phyloP scores from a whole-genome alignment of 257 asterid species.

The Solanum etuberosum region DNA sequence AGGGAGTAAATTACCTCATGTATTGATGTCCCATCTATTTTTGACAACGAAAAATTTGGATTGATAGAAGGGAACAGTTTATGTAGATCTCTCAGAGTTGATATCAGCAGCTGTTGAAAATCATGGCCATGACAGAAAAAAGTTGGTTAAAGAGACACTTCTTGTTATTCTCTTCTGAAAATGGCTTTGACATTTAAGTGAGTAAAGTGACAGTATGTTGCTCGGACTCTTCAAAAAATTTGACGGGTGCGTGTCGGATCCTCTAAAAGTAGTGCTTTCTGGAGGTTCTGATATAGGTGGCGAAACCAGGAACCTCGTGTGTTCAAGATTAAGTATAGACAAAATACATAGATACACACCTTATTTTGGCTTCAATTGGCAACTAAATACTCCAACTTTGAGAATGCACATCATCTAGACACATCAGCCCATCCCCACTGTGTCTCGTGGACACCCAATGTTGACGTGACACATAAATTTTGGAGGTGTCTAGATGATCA shows the following conservation, averaged over 20 bases:
- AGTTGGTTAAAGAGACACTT: neutral
- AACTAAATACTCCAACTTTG: neutral
- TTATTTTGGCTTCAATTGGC: neutral
- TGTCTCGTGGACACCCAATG: neutral
- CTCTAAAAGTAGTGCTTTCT: neutral
- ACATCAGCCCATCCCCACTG: neutral
- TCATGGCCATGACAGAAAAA: neutral
- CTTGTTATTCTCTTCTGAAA: neutral
- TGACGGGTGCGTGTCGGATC: neutral
- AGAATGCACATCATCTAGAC: neutral
- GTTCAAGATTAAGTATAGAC: neutral
- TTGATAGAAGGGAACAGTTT: constrained; percentile 35
- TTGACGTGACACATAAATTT: neutral
- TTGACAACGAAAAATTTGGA: constrained; percentile 21
- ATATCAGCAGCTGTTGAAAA: constrained; percentile 45
- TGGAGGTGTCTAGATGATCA: neutral
- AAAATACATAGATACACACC: neutral
- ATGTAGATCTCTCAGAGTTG: constrained; percentile 60
- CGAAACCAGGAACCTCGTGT: neutral
- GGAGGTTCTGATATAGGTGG: neutral
- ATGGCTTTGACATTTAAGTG: neutral
- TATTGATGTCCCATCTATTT: constrained; percentile 32
- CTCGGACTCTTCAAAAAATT: neutral
- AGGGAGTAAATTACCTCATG: constrained; percentile 34
- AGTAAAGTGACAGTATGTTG: neutral